Conservation (phyloP, 1,139 yeast genomes). For the Zygoascus sp. region DNA sequence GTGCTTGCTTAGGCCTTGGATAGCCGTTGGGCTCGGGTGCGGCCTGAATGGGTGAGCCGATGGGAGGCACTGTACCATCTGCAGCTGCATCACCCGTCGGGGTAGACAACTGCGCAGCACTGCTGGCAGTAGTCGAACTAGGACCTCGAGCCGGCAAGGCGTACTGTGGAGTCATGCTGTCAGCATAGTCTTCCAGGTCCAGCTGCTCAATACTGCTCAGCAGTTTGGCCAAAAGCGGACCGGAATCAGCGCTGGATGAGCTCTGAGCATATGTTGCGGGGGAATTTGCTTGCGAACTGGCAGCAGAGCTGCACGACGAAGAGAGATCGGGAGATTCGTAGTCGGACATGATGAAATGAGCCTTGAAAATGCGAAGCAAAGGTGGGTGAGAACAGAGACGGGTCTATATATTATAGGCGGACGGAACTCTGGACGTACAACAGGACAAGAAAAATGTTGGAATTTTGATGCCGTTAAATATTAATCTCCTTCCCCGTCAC, state of each 20-base stretch:
- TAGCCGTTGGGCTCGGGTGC: background rate
- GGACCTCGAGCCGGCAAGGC: background rate
- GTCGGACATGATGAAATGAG: background rate
- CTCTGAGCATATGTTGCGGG: background rate
- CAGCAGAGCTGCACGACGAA: background rate
- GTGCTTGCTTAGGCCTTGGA: too few relatives aligned
- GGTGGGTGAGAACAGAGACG: too few relatives aligned
- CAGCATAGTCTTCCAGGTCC: background rate
- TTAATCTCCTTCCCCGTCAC: background rate
- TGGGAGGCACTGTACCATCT: too few relatives aligned
- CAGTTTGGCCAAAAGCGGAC: background rate
- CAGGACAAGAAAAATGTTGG: background rate
- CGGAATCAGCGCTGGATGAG: background rate
- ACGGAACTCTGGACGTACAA: background rate
- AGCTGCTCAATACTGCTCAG: background rate
- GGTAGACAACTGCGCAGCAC: background rate
- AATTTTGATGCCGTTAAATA: background rate
- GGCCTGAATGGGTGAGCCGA: too few relatives aligned
- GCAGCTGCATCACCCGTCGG: background rate
- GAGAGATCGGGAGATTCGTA: constrained; percentile 1
- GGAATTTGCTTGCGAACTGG: constrained; percentile 1
- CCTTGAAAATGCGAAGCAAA: background rate
- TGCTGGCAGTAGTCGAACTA: background rate
- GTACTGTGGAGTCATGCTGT: background rate
- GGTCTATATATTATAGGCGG: background rate